Conservation (phyloP, 2,329 filamentous ascomycete genomes). For the Raffaelea arxii region DNA sequence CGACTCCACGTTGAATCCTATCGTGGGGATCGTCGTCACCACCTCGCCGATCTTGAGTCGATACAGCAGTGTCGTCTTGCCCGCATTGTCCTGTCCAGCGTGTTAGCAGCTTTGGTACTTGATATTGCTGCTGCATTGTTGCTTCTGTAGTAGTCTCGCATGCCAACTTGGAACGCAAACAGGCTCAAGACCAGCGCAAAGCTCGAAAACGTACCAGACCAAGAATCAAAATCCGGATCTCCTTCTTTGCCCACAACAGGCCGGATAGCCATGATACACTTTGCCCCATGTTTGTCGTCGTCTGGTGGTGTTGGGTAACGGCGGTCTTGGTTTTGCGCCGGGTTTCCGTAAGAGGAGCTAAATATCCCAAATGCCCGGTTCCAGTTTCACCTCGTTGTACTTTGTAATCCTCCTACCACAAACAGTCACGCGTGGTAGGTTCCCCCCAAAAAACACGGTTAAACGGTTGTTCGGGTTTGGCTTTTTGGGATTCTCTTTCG, state of each 20-base stretch:
- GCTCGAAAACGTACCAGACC: conserved; percentile 72
- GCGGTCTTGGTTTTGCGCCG: too few relatives aligned
- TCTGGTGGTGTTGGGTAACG: not conserved
- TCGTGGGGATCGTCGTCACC: conserved; percentile 97
- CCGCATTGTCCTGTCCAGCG: conserved; percentile 76
- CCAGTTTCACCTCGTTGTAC: too few relatives aligned
- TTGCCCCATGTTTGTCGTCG: conserved; percentile 45
- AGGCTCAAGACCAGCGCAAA: too few relatives aligned
- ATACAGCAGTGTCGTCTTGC: conserved; percentile 95
- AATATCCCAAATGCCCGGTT: too few relatives aligned
- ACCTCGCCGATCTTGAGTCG: conserved; percentile 98
- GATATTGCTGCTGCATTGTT: too few relatives aligned
- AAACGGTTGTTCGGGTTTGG: too few relatives aligned
- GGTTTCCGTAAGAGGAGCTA: too few relatives aligned
- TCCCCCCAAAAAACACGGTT: too few relatives aligned
- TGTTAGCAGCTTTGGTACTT: not conserved
- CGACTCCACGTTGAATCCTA: conserved; percentile 98
- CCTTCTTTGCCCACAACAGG: conserved; percentile 87
- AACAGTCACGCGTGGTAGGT: too few relatives aligned
- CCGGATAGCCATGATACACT: conserved; percentile 60
- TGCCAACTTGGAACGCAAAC: too few relatives aligned
- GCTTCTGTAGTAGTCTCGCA: not conserved
- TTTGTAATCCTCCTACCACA: too few relatives aligned
- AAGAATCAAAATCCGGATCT: conserved; percentile 91
- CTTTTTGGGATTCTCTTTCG: too few relatives aligned